phyloP scores from a whole-genome alignment of 2,329 filamentous ascomycete species.

The Verticillium klebahnii region DNA sequence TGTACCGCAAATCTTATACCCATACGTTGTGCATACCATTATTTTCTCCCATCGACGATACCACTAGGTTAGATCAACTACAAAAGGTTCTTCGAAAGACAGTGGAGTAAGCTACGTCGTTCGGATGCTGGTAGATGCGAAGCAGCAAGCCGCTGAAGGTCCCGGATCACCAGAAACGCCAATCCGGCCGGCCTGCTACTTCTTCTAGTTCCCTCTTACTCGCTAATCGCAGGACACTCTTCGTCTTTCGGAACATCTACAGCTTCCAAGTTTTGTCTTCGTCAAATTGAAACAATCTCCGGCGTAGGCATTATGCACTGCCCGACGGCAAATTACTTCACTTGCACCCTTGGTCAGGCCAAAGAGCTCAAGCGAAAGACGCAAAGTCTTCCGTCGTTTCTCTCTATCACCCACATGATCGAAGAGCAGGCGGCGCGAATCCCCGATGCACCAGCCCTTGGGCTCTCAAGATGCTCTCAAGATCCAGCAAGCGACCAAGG shows the following conservation, averaged over 20 bases:
- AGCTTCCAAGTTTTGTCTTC: neutral
- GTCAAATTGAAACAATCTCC: neutral
- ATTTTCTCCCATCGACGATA: neutral
- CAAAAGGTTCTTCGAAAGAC: neutral
- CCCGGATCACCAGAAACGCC: neutral
- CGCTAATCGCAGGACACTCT: neutral
- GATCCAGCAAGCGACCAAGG: neutral
- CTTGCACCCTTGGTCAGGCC: slow-evolving; percentile 56
- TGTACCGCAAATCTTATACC: neutral
- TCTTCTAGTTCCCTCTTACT: neutral
- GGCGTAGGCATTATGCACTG: neutral
- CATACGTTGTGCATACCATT: neutral
- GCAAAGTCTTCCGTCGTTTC: slow-evolving; percentile 25
- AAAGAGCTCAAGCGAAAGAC: slow-evolving; percentile 23
- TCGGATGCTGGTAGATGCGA: neutral
- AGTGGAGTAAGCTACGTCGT: neutral
- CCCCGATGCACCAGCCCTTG: slow-evolving; percentile 40
- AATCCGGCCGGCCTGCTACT: neutral
- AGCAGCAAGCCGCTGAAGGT: neutral
- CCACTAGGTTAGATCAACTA: neutral
- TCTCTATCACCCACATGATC: slow-evolving; percentile 45
- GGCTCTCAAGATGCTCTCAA: slow-evolving; percentile 33
- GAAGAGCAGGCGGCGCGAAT: slow-evolving; percentile 35
- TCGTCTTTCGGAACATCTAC: neutral
- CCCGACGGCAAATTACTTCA: slow-evolving; percentile 45